Evolutionary conservation across 148 eudicot genomes (phyloP), one percentile per base, ranked within the genome.

Genomic region (Rheum nobile): DNA sequence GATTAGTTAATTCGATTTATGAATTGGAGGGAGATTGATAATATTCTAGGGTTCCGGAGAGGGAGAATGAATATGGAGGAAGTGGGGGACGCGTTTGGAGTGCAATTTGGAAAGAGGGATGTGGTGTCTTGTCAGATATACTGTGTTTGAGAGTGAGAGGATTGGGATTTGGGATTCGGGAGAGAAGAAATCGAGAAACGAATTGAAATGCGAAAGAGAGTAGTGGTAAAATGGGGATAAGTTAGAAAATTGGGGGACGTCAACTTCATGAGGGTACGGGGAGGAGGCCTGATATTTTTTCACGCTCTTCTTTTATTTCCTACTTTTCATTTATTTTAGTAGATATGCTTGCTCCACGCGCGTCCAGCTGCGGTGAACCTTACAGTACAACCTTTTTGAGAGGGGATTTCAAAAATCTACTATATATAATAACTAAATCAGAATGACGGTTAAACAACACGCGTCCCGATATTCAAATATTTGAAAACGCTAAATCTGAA

Each of bases 151-250:
- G 39, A 65, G 19, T 13, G 67, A 61, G 26, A 61, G 19, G 34
- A 59, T 6, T 6, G 24, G 55, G 67, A 59, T 59, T 59, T 17
- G 59, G 61, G 61, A 50, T 48, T 48, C 3, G 24, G 22, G 55
- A 24, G 29, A 54, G 61, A 52, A 50, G 26, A 21, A 21, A 4
- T 6, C 1, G 8, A 24, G 29, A 54, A 46, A 46, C n/a, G 52
- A 46, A 46, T 14, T 14, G n/a, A 46, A 46, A 47, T 19, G n/a
- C n/a, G n/a, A n/a, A n/a, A 1, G 10, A 50, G 22, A 21, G 29
- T 54, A 29, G 67, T 59, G 67, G 34, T 59, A 59, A 59, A 48
- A 59, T 29, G 67, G 67, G 67, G 67, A 59, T 59, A 59, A 26
- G 32, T 59, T 59, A 59, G 34, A 28, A 59, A 59, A 59, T 4